A percentile compares a stretch with the other conserved stretches of the same genome.
Evolutionary conservation across 306 rosid genomes (phyloP).

Genomic region (Citrullus mucosospermus): DNA sequence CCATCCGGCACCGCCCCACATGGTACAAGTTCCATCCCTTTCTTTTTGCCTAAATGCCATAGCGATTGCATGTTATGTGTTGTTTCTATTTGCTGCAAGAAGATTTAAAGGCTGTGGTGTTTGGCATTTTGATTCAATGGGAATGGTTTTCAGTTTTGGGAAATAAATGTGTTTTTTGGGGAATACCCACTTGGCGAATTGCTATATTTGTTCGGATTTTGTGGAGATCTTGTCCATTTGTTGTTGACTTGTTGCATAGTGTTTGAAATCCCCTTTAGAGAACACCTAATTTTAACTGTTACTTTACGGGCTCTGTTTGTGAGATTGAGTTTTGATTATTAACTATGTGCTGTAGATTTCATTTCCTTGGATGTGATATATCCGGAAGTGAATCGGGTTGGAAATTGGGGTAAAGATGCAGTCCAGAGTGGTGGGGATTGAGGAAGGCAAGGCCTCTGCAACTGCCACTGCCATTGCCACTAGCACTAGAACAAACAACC

Average conservation of each 20-base stretch:
- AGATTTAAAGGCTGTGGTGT: not conserved
- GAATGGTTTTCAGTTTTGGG: not conserved
- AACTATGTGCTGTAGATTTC: not conserved
- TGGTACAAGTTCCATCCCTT: not conserved
- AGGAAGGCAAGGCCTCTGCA: conserved; percentile 49
- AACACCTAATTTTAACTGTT: not conserved
- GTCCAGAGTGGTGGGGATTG: conserved; percentile 34
- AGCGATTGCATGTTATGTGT: not conserved
- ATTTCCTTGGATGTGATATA: not conserved
- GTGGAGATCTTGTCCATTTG: not conserved
- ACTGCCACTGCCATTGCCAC: not conserved
- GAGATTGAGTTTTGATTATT: not conserved
- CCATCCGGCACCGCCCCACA: not conserved
- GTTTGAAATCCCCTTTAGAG: not conserved
- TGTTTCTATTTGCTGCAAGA: not conserved
- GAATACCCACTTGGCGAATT: not conserved
- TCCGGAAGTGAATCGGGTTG: not conserved
- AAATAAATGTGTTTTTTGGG: not conserved
- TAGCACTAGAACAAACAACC: conserved; percentile 19
- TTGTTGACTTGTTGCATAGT: not conserved
- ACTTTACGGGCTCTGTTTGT: not conserved
- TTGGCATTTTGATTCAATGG: not conserved
- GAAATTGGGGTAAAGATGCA: conserved; percentile 21
- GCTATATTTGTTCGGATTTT: not conserved
- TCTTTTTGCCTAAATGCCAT: not conserved